A percentile compares a stretch with the other conserved stretches of the same genome.
Conservation (phyloP, 78 protist genomes). For the Anaeramoeba flamelloides region DNA sequence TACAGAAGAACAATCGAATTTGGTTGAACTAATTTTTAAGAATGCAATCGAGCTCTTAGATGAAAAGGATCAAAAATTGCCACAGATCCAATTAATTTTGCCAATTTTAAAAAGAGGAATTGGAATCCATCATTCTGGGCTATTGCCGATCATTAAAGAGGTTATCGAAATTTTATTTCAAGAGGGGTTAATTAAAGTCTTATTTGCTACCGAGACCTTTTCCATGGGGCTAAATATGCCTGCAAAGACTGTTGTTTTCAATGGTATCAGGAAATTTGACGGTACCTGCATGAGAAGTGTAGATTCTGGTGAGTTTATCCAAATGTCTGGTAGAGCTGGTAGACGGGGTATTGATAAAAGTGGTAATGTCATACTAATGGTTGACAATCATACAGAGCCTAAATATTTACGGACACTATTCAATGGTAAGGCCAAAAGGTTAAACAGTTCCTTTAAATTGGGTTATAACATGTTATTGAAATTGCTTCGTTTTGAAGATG, state of each 20-base stretch:
- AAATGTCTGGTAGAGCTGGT: conserved; percentile 96
- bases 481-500: conserved; percentile 51
- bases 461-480: conserved; percentile 78
- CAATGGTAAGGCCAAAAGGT: conserved; percentile 56
- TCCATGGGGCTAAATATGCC: conserved; percentile 99
- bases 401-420: not conserved
- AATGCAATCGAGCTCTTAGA: conserved; percentile 55
- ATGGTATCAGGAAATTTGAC: conserved; percentile 55
- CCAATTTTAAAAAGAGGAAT: too few relatives aligned
- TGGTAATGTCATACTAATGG: conserved; percentile 75
- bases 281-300: conserved; percentile 28
- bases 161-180: conserved; percentile 16
- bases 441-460: conserved; percentile 56
- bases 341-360: conserved; percentile 77
- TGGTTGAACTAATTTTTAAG: conserved; percentile 40
- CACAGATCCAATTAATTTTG: too few relatives aligned
- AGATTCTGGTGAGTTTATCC: conserved; percentile 69
- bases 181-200: conserved; percentile 20
- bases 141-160: conserved; percentile 81
- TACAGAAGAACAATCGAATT: conserved; percentile 35
- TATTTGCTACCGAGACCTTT: conserved; percentile 97
- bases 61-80: conserved; percentile 33
- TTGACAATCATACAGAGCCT: conserved; percentile 65
- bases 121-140: conserved; percentile 88
- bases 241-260: conserved; percentile 77